These are phyloP conservation scores for Acacia crassicarpa DNA, from an alignment of 306 rosid species.

Conservation along the genomic window DNA sequence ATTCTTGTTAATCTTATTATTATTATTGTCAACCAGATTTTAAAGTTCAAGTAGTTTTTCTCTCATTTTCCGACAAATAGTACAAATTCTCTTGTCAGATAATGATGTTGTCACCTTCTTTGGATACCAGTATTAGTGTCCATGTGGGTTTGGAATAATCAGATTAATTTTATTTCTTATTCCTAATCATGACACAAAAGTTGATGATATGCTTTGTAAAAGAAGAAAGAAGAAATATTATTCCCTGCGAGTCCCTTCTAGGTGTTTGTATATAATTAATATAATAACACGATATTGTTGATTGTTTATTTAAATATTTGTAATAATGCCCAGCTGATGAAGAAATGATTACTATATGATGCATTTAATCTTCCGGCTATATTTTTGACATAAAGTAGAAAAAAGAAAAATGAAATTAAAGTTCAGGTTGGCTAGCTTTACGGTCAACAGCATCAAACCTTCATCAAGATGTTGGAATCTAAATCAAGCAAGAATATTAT, in stretches of 20 bases:
- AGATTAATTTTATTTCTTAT: constrained; percentile 8
- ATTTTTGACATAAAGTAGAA: constrained; percentile 37
- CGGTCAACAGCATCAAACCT: constrained; percentile 40
- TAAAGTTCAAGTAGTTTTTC: no score
- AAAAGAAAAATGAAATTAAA: constrained; percentile 16
- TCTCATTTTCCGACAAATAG: no score
- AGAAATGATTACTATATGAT: constrained; percentile 31
- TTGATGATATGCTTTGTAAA: not conserved
- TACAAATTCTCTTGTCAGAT: constrained; percentile 21
- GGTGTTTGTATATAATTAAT: not conserved
- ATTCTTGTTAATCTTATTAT: no score
- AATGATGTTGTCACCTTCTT: constrained; percentile 50
- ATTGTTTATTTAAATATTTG: constrained; percentile 16
- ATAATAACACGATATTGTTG: constrained; percentile 12
- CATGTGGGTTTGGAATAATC: constrained; percentile 32
- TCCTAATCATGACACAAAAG: constrained; percentile 40
- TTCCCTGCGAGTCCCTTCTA: constrained; percentile 31
- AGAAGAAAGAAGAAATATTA: not conserved
- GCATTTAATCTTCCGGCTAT: constrained; percentile 31
- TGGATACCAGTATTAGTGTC: constrained; percentile 37
- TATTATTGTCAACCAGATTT: no score
- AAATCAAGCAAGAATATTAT: constrained; percentile 31
- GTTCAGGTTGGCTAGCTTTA: constrained; percentile 38
- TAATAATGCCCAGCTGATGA: constrained; percentile 19
- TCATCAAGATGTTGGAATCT: constrained; percentile 33